Evolutionary conservation across 2,329 filamentous ascomycete species (phyloP), one percentile per base, ranked within the genome.

Genomic region (Colletotrichum abscissum): DNA sequence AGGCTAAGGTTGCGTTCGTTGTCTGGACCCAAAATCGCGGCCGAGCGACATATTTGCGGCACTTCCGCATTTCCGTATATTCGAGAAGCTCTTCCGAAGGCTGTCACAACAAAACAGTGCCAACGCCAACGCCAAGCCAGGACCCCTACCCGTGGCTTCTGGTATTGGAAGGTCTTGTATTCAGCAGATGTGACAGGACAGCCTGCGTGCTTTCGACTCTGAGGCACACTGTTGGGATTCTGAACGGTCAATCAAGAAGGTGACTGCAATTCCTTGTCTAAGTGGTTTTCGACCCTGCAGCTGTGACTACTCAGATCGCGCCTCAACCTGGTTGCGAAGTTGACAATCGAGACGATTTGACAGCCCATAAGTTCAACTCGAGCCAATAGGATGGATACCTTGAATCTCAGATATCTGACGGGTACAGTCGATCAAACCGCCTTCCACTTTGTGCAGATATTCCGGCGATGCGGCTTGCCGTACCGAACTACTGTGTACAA

Each of bases 41-140:
- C 56, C 22, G 69, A 57, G 38, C 49, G n/a, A 38, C n/a, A 22
- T 35, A 46, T 56, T 28, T 49, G 56, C 67, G 62, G 67, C 30
- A 52, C 62, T 59, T 67, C 46, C 46, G 67, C 30, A 52, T 67
- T 59, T 67, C 46, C 28, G 49, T 16, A 26, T 67, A 57, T 72
- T 74, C 72, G 67, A 67, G 68, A 74, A 67, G 67, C 24, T 22
- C 55, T 26, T 35, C 28, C 30, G 26, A 62, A 11, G 56, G 62
- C 35, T 66, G 52, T 9, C 22, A 54, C 57, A 72, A 62, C 62
- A 12, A 58, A 56, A 26, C 42, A 26, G 8, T 26, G 30, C 55
- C 26, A 26, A 28, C 19, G 62, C 67, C 30, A 33, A 33, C 30
- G 30, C 30, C 56, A 58, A 63, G 30, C 30, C 16, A 28, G 24